Conservation (phyloP, 2,329 filamentous ascomycete species). For the Pseudocercospora vitis region DNA sequence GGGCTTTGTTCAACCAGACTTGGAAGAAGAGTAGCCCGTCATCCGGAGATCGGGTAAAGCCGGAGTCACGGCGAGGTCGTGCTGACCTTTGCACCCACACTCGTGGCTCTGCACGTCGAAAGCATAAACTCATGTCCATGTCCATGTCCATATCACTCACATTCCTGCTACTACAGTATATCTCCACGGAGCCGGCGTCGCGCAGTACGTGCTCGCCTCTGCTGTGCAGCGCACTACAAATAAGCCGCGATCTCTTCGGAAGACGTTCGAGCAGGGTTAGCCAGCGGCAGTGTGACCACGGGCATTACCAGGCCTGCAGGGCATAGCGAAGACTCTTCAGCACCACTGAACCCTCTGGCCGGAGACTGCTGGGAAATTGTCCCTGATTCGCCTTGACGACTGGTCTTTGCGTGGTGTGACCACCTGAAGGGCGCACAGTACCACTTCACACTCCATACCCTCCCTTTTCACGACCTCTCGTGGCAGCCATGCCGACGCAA, state of each 20-base stretch:
- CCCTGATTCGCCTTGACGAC: not conserved
- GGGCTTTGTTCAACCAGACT: not conserved
- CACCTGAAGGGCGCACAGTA: not conserved
- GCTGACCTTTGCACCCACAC: not conserved
- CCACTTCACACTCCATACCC: not conserved
- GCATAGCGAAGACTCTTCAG: not conserved
- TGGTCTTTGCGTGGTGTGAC: not conserved
- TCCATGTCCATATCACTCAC: not conserved
- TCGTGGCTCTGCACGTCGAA: not conserved
- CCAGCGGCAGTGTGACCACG: not conserved
- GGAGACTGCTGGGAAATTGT: not conserved
- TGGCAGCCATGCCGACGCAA: constrained; percentile 60
- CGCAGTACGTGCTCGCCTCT: no score
- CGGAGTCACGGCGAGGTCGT: not conserved
- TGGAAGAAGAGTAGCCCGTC: not conserved
- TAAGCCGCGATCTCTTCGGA: not conserved
- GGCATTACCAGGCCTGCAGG: not conserved
- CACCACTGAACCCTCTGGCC: not conserved
- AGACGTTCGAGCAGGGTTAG: not conserved
- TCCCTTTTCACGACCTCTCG: not conserved
- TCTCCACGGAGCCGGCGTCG: not conserved
- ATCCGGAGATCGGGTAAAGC: not conserved
- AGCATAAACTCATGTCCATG: not conserved
- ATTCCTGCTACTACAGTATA: not conserved
- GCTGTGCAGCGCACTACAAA: not conserved